These are phyloP conservation scores for Pyrus hybrid DNA, from an alignment of 331 rosid species.

Conservation along the genomic window DNA sequence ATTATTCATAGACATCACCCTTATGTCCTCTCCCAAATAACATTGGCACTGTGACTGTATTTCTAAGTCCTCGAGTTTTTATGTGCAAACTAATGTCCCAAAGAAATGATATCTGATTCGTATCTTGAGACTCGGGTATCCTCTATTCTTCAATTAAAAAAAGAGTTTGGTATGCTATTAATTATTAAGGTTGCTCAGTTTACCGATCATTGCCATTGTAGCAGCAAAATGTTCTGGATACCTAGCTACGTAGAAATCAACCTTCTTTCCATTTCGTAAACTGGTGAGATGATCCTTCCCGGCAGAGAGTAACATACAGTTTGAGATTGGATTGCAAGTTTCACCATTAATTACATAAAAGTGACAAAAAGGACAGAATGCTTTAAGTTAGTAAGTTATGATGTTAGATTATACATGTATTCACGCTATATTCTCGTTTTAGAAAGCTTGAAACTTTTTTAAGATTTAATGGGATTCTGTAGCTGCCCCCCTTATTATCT, in stretches of 20 bases:
- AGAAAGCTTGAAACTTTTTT: background rate
- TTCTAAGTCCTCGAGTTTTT: too few relatives aligned
- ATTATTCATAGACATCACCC: too few relatives aligned
- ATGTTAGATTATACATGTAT: background rate
- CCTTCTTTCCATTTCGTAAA: background rate
- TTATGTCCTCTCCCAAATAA: too few relatives aligned
- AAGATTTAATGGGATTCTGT: slow-evolving; percentile 5
- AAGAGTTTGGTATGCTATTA: too few relatives aligned
- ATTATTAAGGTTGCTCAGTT: too few relatives aligned
- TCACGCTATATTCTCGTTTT: slow-evolving; percentile 2
- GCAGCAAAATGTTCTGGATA: background rate
- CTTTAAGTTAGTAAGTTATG: background rate
- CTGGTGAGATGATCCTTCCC: background rate
- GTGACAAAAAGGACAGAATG: background rate
- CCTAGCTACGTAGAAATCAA: slow-evolving; percentile 3
- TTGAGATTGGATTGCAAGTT: background rate
- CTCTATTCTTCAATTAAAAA: too few relatives aligned
- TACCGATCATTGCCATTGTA: background rate
- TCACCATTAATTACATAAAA: background rate
- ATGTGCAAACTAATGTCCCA: too few relatives aligned
- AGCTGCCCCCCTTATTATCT: background rate
- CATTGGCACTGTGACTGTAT: too few relatives aligned
- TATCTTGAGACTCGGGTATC: too few relatives aligned
- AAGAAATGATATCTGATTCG: too few relatives aligned
- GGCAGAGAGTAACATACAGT: background rate